Evolutionary conservation across 345 rosid species (phyloP).

Genomic region (Crucihimalaya himalaica): DNA sequence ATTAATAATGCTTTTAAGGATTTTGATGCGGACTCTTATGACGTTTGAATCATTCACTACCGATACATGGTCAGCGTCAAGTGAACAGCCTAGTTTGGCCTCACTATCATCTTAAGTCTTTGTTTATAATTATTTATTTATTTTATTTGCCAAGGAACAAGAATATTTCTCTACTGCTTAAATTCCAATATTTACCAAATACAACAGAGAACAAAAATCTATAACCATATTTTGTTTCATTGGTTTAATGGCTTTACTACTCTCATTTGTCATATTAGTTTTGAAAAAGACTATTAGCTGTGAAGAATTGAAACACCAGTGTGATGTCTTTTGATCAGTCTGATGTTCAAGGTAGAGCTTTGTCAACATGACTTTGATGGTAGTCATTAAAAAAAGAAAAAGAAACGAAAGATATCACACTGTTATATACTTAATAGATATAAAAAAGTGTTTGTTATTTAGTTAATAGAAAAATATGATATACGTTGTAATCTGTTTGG

Average conservation of each 20-base stretch:
- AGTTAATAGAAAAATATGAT: not conserved
- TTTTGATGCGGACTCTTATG: not conserved
- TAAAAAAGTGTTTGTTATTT: not conserved
- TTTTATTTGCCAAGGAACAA: not conserved
- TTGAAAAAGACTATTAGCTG: not conserved
- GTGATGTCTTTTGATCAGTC: not conserved
- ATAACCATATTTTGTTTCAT: not conserved
- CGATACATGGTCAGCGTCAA: constrained; percentile 6
- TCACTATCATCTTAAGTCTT: not conserved
- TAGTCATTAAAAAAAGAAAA: no score
- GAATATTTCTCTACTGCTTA: not conserved
- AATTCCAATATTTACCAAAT: not conserved
- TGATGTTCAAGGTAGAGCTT: not conserved
- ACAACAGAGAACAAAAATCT: not conserved
- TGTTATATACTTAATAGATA: no score
- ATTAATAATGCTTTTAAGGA: no score
- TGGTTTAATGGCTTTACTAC: not conserved
- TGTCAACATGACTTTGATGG: not conserved
- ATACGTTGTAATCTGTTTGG: not conserved
- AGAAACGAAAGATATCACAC: not conserved
- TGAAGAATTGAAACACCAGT: not conserved
- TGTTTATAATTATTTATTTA: not conserved
- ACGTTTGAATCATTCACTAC: not conserved
- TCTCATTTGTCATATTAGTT: no score
- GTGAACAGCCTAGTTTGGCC: not conserved